Percentiles rank a stretch among this genome's conserved stretches.
These are phyloP conservation scores for Aeminium ludgeri DNA, from an alignment of 495 filamentous ascomycete species.

Conservation along the genomic window DNA sequence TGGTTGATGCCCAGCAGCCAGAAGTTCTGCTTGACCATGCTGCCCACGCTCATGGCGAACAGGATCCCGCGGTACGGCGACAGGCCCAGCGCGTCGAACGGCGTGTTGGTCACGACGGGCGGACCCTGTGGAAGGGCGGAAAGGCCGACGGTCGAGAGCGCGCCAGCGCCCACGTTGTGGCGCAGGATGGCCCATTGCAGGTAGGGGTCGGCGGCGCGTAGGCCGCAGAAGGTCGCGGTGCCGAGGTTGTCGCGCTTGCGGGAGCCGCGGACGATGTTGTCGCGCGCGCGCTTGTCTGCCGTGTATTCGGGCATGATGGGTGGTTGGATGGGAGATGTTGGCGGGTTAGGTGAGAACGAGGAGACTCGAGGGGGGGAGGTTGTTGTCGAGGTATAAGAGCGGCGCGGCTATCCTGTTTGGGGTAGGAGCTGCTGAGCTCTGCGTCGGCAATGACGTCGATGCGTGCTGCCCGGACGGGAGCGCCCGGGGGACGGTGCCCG, in stretches of 20 bases:
- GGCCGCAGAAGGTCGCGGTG: constrained; percentile 36
- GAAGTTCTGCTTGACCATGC: constrained; percentile 35
- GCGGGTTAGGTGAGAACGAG: too few relatives aligned
- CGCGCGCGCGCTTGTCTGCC: constrained; percentile 1
- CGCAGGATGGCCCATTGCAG: constrained; percentile 39
- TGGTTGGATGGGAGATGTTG: background rate
- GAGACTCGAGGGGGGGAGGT: too few relatives aligned
- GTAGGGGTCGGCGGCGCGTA: constrained; percentile 38
- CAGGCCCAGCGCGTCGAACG: constrained; percentile 23
- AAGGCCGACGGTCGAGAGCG: constrained; percentile 20
- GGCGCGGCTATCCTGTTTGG: background rate
- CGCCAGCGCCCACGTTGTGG: constrained; percentile 20
- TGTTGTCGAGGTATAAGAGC: too few relatives aligned
- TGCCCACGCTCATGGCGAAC: constrained; percentile 33
- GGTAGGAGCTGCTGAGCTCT: too few relatives aligned
- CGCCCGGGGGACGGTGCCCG: too few relatives aligned
- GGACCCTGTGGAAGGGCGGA: constrained; percentile 19
- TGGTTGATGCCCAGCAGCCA: constrained; percentile 26
- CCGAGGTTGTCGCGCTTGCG: constrained; percentile 30
- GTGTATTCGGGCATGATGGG: background rate
- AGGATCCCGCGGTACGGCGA: constrained; percentile 29
- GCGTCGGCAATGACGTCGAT: too few relatives aligned
- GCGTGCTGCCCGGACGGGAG: too few relatives aligned
- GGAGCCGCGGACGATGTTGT: constrained; percentile 22
- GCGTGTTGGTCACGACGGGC: constrained; percentile 21